These are phyloP conservation scores for Strobilomyces confusus DNA, from an alignment of 768 basidiomycete genomes.

Conservation along the genomic window DNA sequence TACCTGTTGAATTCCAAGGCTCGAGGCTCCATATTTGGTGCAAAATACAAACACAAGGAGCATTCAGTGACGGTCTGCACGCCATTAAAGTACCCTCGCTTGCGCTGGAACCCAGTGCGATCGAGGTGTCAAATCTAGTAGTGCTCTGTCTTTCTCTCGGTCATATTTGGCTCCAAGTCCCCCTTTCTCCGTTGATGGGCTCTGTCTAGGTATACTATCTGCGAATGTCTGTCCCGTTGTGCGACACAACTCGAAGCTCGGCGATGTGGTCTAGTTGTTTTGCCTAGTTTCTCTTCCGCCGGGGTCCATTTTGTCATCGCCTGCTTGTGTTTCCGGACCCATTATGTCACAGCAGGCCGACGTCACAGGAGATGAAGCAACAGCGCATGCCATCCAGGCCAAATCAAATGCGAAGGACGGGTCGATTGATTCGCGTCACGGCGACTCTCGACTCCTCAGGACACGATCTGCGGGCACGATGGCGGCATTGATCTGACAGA, in stretches of 20 bases:
- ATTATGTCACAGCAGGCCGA: slow-evolving; percentile 30
- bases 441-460: slow-evolving; percentile 35
- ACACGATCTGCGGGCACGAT: slow-evolving; percentile 29
- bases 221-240: neutral
- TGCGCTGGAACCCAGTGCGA: too few relatives aligned
- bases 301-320: neutral
- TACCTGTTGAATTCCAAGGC: slow-evolving; percentile 26
- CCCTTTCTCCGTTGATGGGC: too few relatives aligned
- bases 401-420: slow-evolving; percentile 11
- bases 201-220: neutral
- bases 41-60: neutral
- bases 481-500: slow-evolving; percentile 31
- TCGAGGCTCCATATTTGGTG: slow-evolving; percentile 8
- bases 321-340: slow-evolving; percentile 5
- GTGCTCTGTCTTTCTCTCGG: neutral
- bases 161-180: neutral
- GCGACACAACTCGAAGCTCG: too few relatives aligned
- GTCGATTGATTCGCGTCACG: slow-evolving; percentile 35
- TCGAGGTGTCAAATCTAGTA: neutral
- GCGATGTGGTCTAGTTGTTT: too few relatives aligned
- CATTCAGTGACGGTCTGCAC: too few relatives aligned
- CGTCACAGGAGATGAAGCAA: slow-evolving; percentile 21
- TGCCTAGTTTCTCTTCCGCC: slow-evolving; percentile 5
- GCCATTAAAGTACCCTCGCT: neutral
- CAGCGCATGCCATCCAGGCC: slow-evolving; percentile 18